Base-by-base conservation (phyloP, 495 filamentous ascomycete genomes). In the Lasiosphaeriaceae sp. region DNA sequence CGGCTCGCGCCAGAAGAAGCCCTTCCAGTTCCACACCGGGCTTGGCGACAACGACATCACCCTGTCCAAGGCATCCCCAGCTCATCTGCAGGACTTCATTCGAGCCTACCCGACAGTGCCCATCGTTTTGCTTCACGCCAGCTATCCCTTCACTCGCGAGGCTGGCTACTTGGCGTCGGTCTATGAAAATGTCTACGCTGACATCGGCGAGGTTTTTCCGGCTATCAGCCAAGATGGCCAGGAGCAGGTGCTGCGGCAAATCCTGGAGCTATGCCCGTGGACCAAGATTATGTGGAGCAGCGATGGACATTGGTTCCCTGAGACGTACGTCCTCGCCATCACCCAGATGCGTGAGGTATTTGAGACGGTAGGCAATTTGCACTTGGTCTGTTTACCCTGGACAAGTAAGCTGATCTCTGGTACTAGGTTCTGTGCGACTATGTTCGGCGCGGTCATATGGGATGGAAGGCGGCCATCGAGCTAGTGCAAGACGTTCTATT, bases 151-250 rank as follows among this genome's bases (percentile, higher is more conserved):
- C 64, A 94, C 88, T 0, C 83, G 83, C 23, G 87, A 95, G 68
- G 87, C 85, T 2, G 92, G 87, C 0, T 96, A 96, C 65, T 78
- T 96, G 46, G 87, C 92, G 7, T 81, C 79, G 0, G 84, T 89
- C 3, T 96, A 92, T 67, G 78, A 83, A 21, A 92, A 96, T 71
- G 88, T 89, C 9, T 96, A 91, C 67, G 80, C 91, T 11, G 92
- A 96, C 61, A 83, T 96, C 52, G 90, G 92, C 0, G 88, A 92
- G 66, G 87, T 96, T 0, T 96, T 96, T 60, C 90, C 90, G 2
- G 86, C 83, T 71, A 70, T 96, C 23, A 94, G 89, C 62, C 81
- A 85, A 50, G 83, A 92, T 44, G 92, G 88, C 0, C 89, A 96
- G 68, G 86, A 90, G 64, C 74, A 73, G 2, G 81, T 93, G 16